A percentile compares a stretch with the other conserved stretches of the same genome.
Conservation (phyloP, 2,329 filamentous ascomycete genomes). For the Trichothecium roseum region DNA sequence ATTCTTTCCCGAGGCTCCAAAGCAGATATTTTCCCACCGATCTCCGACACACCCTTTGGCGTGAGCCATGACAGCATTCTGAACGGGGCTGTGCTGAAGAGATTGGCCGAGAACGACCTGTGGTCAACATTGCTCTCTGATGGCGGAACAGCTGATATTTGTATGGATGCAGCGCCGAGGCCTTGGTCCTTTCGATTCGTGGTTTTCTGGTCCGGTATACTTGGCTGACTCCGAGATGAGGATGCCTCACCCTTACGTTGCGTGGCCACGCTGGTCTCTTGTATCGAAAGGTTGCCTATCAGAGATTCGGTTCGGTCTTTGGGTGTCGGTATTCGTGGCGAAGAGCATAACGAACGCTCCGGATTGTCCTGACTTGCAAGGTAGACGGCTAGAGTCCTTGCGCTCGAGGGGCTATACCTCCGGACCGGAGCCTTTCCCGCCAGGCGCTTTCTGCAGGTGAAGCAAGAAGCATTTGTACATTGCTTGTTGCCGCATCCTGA, state of each 20-base stretch:
- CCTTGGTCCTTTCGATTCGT: not conserved
- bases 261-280: not conserved
- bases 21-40: constrained; percentile 24
- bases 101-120: constrained; percentile 49
- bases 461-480: constrained; percentile 70
- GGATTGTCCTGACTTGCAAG: constrained; percentile 73
- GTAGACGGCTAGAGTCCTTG: constrained; percentile 69
- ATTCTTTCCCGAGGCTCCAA: too few species aligned
- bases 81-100: constrained; percentile 56
- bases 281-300: constrained; percentile 24
- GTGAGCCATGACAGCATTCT: constrained; percentile 65
- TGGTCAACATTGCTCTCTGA: constrained; percentile 39
- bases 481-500: constrained; percentile 61
- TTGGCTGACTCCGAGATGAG: too few species aligned
- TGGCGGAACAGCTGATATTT: too few species aligned
- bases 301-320: constrained; percentile 33
- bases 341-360: constrained; percentile 55
- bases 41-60: constrained; percentile 40
- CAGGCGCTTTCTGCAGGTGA: constrained; percentile 62
- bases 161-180: too few species aligned
- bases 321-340: constrained; percentile 24
- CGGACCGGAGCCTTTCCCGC: constrained; percentile 60
- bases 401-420: constrained; percentile 71
- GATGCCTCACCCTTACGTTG: not conserved
- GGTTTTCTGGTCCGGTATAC: not conserved